Conservation (phyloP, 176 grass and related monocot genomes). For the Miscanthus lutarioriparius region DNA sequence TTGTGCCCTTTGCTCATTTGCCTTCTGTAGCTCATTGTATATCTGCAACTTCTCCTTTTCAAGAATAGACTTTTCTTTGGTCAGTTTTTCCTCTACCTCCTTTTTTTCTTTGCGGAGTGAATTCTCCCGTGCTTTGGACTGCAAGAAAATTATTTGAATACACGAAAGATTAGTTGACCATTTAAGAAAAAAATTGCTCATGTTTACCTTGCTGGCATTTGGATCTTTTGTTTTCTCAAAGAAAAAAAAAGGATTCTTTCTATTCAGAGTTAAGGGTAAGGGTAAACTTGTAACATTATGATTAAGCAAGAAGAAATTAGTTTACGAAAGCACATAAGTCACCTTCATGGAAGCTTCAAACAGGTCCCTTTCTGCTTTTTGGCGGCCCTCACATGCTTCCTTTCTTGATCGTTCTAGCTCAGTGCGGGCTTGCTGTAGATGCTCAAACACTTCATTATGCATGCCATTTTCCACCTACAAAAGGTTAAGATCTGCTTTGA, state of each 20-base stretch:
- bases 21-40: slow-evolving; percentile 49
- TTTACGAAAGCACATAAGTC: not conserved
- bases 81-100: slow-evolving; percentile 60
- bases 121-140: slow-evolving; percentile 58
- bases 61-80: slow-evolving; percentile 44
- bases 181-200: not conserved
- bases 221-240: not conserved
- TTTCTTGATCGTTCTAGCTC: slow-evolving; percentile 45
- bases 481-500: slow-evolving; percentile 22
- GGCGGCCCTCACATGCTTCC: slow-evolving; percentile 61
- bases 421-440: slow-evolving; percentile 32
- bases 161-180: not conserved
- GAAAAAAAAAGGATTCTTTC: not conserved
- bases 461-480: slow-evolving; percentile 34
- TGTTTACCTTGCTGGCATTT: not conserved
- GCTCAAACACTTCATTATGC: slow-evolving; percentile 41
- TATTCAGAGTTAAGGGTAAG: not conserved
- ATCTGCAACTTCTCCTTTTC: slow-evolving; percentile 46
- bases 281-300: not conserved
- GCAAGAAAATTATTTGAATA: slow-evolving; percentile 28
- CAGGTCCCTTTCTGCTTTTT: slow-evolving; percentile 55
- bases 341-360: slow-evolving; percentile 55
- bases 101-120: slow-evolving; percentile 48
- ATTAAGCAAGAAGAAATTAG: not conserved
- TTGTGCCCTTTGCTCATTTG: slow-evolving; percentile 36